These are phyloP conservation scores for Buddleja alternifolia DNA, from an alignment of 257 asterid species.

Conservation along the genomic window DNA sequence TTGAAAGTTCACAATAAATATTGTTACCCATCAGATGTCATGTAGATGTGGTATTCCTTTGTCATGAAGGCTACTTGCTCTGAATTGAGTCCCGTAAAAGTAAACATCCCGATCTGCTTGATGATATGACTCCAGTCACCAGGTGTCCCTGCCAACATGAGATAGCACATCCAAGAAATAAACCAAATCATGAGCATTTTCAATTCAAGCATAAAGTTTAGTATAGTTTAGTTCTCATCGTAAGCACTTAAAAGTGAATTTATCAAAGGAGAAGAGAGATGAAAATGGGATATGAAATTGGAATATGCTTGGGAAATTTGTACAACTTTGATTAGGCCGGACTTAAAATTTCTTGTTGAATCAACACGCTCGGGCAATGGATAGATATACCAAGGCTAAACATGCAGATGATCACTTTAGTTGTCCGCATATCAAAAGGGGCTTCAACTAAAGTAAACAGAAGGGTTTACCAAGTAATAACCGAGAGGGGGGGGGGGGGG, in stretches of 20 bases:
- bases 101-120: slow-evolving; percentile 91
- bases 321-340: no score
- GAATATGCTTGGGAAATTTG: no score
- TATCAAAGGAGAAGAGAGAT: no score
- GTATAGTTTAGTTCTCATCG: no score
- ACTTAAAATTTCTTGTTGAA: no score
- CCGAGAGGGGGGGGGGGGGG: slow-evolving; percentile 4
- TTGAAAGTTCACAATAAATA: no score
- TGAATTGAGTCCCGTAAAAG: slow-evolving; percentile 70
- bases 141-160: slow-evolving; percentile 61
- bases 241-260: no score
- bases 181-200: neutral
- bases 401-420: neutral
- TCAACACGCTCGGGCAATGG: no score
- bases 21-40: slow-evolving; percentile 89
- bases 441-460: neutral
- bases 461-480: neutral
- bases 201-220: neutral
- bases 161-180: neutral
- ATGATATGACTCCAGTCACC: slow-evolving; percentile 92
- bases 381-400: neutral
- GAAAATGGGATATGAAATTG: no score
- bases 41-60: slow-evolving; percentile 76
- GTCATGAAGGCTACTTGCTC: slow-evolving; percentile 82
- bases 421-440: neutral